Conservation (phyloP, 2,329 filamentous ascomycete genomes). For the Truncatella angustata region DNA sequence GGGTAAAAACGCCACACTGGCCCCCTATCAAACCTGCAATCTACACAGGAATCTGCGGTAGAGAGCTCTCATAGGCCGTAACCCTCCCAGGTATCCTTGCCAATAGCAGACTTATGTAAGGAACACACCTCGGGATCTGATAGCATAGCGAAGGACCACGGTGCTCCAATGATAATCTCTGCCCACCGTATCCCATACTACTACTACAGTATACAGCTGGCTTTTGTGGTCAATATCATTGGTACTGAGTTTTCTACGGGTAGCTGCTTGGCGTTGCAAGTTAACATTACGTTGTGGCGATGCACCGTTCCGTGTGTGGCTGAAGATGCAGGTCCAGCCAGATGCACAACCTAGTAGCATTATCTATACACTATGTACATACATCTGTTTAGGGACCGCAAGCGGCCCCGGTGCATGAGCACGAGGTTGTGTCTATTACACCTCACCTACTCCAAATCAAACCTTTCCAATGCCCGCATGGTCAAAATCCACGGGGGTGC, state of each 20-base stretch:
- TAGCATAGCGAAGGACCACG: too few relatives aligned
- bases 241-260: too few relatives aligned
- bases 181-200: too few relatives aligned
- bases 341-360: neutral
- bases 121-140: neutral
- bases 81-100: neutral
- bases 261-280: too few relatives aligned
- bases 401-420: constrained; percentile 18
- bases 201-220: too few relatives aligned
- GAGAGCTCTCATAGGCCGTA: neutral
- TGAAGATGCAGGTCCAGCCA: neutral
- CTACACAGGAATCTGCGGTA: too few relatives aligned
- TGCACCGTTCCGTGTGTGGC: neutral
- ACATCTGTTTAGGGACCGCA: constrained; percentile 16
- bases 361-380: constrained; percentile 14
- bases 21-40: too few relatives aligned
- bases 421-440: constrained; percentile 6
- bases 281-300: neutral
- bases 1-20: neutral
- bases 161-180: too few relatives aligned
- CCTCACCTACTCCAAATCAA: neutral
- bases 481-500: neutral
- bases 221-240: too few relatives aligned
- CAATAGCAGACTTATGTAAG: neutral
- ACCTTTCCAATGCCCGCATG: constrained; percentile 1